Evolutionary conservation across 2,329 filamentous ascomycete species (phyloP).

Genomic region (Alternaria atra): DNA sequence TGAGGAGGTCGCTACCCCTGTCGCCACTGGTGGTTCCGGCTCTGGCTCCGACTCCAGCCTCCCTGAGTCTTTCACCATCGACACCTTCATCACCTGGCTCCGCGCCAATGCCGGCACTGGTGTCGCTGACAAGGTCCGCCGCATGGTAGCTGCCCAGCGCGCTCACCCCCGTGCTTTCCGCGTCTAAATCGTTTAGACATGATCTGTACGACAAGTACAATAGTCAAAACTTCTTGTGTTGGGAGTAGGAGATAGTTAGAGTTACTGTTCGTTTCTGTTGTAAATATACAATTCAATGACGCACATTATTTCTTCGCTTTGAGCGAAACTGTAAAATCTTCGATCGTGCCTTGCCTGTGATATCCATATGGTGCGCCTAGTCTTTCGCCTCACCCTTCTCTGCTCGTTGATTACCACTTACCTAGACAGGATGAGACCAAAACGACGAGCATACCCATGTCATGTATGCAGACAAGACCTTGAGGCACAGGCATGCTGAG

Average conservation of each 20-base stretch:
- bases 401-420: neutral
- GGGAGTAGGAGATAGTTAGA: conserved; percentile 7
- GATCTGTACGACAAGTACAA: neutral
- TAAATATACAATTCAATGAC: conserved; percentile 42
- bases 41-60: conserved; percentile 25
- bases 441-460: neutral
- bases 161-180: conserved; percentile 43
- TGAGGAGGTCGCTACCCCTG: conserved; percentile 12
- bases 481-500: neutral
- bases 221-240: neutral
- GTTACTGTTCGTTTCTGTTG: conserved; percentile 36
- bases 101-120: conserved; percentile 36
- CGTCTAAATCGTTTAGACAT: conserved; percentile 15
- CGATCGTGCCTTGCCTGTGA: neutral
- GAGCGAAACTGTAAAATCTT: neutral
- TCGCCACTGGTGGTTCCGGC: conserved; percentile 20
- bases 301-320: conserved; percentile 23
- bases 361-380: neutral
- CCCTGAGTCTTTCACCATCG: conserved; percentile 45
- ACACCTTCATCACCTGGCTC: conserved; percentile 46
- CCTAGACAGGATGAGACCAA: neutral
- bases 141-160: conserved; percentile 33
- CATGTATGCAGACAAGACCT: neutral
- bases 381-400: neutral
- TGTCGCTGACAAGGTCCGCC: conserved; percentile 34